These are phyloP conservation scores for Polychaeton citri DNA, from an alignment of 2,329 filamentous ascomycete species.

Conservation along the genomic window DNA sequence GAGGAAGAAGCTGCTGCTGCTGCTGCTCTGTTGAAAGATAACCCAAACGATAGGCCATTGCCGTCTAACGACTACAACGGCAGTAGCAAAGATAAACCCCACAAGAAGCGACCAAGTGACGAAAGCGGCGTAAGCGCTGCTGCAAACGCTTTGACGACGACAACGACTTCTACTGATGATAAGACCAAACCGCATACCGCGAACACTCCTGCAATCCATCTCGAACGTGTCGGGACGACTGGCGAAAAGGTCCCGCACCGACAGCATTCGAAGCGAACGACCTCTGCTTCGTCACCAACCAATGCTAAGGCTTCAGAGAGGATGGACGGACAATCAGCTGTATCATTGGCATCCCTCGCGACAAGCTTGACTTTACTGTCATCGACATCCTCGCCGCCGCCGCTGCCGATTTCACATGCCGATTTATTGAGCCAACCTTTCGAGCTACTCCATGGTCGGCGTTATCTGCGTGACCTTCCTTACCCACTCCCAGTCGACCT, in stretches of 20 bases:
- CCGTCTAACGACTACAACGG: neutral
- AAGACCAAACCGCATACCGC: neutral
- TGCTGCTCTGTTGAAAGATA: neutral
- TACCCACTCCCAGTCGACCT: constrained; percentile 88
- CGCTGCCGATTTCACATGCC: no score
- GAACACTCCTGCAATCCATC: neutral
- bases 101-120: neutral
- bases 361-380: neutral
- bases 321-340: neutral
- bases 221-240: neutral
- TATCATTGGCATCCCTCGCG: neutral
- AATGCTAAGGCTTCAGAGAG: neutral
- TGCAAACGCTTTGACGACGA: neutral
- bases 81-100: neutral
- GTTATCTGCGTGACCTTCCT: constrained; percentile 64
- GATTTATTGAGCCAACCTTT: constrained; percentile 28
- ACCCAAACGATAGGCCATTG: constrained; percentile 1
- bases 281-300: neutral
- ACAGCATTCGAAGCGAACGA: neutral
- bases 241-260: neutral
- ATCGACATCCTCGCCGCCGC: neutral
- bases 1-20: neutral
- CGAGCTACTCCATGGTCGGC: constrained; percentile 62
- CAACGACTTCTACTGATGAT: neutral
- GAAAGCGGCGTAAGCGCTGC: neutral